These are phyloP conservation scores for Verbascum thapsus DNA, from an alignment of 257 asterid species.

Conservation along the genomic window DNA sequence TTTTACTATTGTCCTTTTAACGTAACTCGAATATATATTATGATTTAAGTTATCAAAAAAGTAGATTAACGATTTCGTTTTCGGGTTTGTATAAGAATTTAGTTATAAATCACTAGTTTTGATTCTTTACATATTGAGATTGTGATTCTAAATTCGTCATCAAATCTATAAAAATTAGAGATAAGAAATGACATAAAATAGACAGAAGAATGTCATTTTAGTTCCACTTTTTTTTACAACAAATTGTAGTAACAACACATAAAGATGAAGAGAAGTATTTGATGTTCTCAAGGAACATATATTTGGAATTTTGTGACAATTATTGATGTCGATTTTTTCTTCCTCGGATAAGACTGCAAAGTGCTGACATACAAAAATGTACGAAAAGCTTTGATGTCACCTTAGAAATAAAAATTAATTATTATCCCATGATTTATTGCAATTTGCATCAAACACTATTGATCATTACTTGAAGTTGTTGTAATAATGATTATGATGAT, in stretches of 20 bases:
- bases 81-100: too few species aligned
- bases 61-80: too few species aligned
- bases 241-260: neutral
- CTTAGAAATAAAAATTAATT: too few species aligned
- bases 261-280: neutral
- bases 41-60: too few species aligned
- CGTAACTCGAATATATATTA: neutral
- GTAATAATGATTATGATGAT: too few species aligned
- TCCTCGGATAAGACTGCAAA: constrained; percentile 24
- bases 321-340: constrained; percentile 21
- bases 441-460: too few species aligned
- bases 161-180: neutral
- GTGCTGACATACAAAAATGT: neutral
- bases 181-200: constrained; percentile 9
- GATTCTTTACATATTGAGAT: too few species aligned
- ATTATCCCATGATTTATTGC: too few species aligned
- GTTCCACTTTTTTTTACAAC: neutral
- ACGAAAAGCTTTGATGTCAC: neutral
- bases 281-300: neutral
- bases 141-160: neutral
- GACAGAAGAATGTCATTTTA: constrained; percentile 30
- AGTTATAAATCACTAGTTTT: too few species aligned
- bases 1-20: neutral
- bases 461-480: too few species aligned
- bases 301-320: constrained; percentile 24